Conservation (phyloP, 257 asterid genomes). For the Voacanga thouarsii region DNA sequence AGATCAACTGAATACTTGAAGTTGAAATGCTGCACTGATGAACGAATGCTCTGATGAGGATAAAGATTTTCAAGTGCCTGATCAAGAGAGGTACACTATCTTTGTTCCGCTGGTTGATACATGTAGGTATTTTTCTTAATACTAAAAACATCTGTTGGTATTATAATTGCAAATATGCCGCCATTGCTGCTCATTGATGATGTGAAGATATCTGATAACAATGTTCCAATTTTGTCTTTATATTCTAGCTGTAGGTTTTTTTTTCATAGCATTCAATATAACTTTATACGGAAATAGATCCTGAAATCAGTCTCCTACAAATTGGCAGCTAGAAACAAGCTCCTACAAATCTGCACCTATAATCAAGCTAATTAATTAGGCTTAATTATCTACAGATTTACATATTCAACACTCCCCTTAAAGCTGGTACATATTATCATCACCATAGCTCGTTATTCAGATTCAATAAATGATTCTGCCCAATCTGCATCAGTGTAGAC, state of each 20-base stretch:
- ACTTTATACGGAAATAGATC: no score
- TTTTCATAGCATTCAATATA: no score
- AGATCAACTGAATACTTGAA: constrained; percentile 72
- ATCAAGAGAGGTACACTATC: constrained; percentile 57
- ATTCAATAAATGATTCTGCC: no score
- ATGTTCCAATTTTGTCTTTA: constrained; percentile 17
- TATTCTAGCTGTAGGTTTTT: constrained; percentile 4
- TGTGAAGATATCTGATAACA: constrained; percentile 54
- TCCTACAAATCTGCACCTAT: no score
- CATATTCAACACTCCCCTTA: no score
- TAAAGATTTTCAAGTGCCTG: constrained; percentile 75
- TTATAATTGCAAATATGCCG: constrained; percentile 41
- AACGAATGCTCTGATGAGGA: constrained; percentile 97
- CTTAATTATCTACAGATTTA: no score
- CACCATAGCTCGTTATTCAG: no score
- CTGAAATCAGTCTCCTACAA: no score
- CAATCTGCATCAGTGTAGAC: no score
- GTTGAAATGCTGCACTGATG: constrained; percentile 58
- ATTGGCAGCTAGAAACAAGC: no score
- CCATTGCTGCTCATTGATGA: constrained; percentile 50
- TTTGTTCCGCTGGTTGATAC: constrained; percentile 7
- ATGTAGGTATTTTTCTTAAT: background rate
- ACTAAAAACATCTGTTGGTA: background rate
- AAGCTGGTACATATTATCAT: no score
- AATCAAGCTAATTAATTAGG: no score